Evolutionary conservation across 352 stramenopile genomes (phyloP), one percentile per base, ranked within the genome.

Genomic region (Phytophthora constricta): DNA sequence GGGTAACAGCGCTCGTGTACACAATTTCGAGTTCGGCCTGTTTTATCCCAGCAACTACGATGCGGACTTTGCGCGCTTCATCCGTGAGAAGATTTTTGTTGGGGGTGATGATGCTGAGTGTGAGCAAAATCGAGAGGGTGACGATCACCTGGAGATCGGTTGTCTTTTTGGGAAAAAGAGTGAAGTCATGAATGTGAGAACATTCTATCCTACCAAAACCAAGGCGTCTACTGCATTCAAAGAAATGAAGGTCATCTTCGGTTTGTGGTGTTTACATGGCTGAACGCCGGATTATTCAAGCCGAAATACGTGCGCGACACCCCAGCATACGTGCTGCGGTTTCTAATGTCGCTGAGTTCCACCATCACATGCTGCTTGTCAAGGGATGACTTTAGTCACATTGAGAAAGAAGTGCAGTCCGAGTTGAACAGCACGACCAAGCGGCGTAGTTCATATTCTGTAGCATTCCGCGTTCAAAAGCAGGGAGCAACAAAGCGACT

Each of bases 321-420:
- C 3, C 74, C 82, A 11, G 75, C 81, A n/a, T 91, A 90, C 31
- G 67, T 88, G 19, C 59, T 93, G 22, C 81, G 85, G 2, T 84
- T 89, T 23, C 22, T 75, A 5, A 46, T 69, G 2, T 62, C 65
- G 1, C 11, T 77, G 14, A 72, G 57, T 47, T 54, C 57, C 25
- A 69, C 37, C 17, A 58, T 78, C 34, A 75, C 58, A 0, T 78
- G 66, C 17, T 78, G 61, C 23, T 17, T 78, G 16, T 73, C 53
- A 10, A 19, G 33, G 41, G 47, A 65, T 8, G 70, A 73, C 37
- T 57, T 70, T 20, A 16, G 17, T 16, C 20, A n/a, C 8, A 26
- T 78, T 5, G 52, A 69, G 23, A 49, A 27, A 8, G 57, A 72
- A 42, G 62, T 72, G 20, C 17, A 64, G 33, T 23, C 22, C 23